Evolutionary conservation across 2,329 filamentous ascomycete species (phyloP), one percentile per base, ranked within the genome.

Genomic region (Aspergillus pseudoterreus): DNA sequence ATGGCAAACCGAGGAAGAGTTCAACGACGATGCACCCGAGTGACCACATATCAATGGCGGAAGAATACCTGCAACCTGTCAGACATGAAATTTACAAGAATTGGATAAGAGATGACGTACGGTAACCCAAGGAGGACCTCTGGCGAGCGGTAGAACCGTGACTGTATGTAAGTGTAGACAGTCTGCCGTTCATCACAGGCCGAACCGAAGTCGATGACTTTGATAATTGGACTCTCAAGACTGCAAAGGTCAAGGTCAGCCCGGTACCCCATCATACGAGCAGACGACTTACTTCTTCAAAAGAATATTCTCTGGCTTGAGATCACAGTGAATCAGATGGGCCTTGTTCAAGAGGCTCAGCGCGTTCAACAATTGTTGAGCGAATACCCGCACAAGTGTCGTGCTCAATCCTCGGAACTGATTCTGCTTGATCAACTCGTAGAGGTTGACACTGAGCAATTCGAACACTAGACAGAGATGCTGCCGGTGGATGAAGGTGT

Each of bases 21-120:
- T 99, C 94, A 21, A 99, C 94, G 14, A 99, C 92, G 60, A 99
- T 99, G 72, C 94, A 99, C 49, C 94, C 94, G 42, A 99, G 78
- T 4, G 94, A 99, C 94, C 94, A 99, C 92, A 99, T 99, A 67
- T 99, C 94, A 65, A 99, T 99, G 41, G 94, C 94, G 4, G 94
- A 96, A 12, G 94, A 97, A 71, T 99, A 99, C 22, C 79, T 81
- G 55, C 14, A 15, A 6, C n/a, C 14, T 4, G 43, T 19, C 39
- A 19, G 19, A 21, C 39, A 17, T 17, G 17, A 2, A 22, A 1
- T 22, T 2, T 6, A 22, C 22, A 24, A n/a, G 21, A 14, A 43
- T n/a, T 21, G 24, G 15, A n/a, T 6, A 15, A 45, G 30, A 27
- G 42, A 30, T 9, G 27, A 67, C 78, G 58, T 75, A 82, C 54